These are phyloP conservation scores for Lentithecium fluviatile DNA, from an alignment of 495 filamentous ascomycete genomes.

Conservation along the genomic window DNA sequence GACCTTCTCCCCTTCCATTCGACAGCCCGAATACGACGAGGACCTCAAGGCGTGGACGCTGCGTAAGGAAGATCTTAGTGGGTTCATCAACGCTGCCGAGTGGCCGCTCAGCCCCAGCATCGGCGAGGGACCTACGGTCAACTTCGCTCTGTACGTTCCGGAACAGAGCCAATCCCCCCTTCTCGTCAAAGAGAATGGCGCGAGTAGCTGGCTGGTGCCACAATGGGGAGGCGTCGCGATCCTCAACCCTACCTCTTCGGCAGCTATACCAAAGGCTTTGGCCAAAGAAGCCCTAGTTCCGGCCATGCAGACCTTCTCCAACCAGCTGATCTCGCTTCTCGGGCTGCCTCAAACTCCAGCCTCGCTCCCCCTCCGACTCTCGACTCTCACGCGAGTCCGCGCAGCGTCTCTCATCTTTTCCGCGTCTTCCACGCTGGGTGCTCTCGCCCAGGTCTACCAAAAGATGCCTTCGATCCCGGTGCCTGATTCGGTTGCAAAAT, in stretches of 20 bases:
- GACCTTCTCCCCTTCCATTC: constrained; percentile 69
- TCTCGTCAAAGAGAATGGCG: constrained; percentile 66
- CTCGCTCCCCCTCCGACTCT: constrained; percentile 78
- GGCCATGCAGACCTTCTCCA: constrained; percentile 83
- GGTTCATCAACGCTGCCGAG: constrained; percentile 95
- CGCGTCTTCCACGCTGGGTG: constrained; percentile 91
- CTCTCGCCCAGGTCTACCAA: constrained; percentile 78
- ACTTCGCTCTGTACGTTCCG: constrained; percentile 88
- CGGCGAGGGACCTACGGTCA: constrained; percentile 86
- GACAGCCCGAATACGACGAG: constrained; percentile 55
- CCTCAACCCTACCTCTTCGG: constrained; percentile 56
- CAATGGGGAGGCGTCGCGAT: constrained; percentile 96
- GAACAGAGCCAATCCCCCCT: constrained; percentile 59
- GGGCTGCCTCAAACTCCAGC: constrained; percentile 78
- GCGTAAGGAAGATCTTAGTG: constrained; percentile 82
- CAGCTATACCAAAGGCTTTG: constrained; percentile 43
- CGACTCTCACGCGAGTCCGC: constrained; percentile 77
- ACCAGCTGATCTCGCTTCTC: constrained; percentile 85
- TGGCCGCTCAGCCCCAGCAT: constrained; percentile 96
- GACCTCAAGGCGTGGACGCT: constrained; percentile 60
- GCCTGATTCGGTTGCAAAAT: constrained; percentile 77
- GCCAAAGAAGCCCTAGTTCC: constrained; percentile 65
- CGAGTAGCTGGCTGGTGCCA: constrained; percentile 88
- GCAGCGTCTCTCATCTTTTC: constrained; percentile 84
- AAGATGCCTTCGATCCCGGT: constrained; percentile 89